Base-by-base conservation (phyloP, 2,329 filamentous ascomycete species). In the Calonectria pseudoturangicola region DNA sequence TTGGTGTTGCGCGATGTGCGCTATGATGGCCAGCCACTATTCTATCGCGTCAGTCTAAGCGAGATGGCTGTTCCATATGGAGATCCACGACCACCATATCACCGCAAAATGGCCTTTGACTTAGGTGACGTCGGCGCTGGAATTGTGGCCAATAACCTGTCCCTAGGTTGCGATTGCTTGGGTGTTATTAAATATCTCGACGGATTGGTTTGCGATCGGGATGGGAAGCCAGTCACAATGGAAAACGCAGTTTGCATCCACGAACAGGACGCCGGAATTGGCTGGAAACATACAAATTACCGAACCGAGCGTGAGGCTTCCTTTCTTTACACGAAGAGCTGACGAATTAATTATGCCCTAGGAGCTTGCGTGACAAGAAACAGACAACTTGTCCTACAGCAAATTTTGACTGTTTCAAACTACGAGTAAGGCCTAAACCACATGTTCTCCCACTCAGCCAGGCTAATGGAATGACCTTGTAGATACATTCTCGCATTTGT, bases 81-180 rank as follows among this genome's bases (percentile, higher is more conserved):
- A 58, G 68, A 70, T 10, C 68, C 68, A 16, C 50, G 68, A 18
- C 15, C 62, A 2, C 68, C 68, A 1, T 70, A 66, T 18, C 62
- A 70, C 16, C 62, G 62, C 41, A 70, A 70, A 54, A 66, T 89
- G 16, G 92, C 92, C 0, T 93, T 94, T 75, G 92, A 94, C 75
- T 89, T 93, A 62, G 92, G 92, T 5, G 91, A 93, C 71, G 91
- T 89, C 28, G 92, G 92, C 9, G 89, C 90, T 6, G 92, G 92
- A 2, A 87, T 90, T 73, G 91, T 88, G 71, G 90, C 91, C 25
- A 94, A 94, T 81, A 92, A 93, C 73, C 86, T 94, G 2, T 84
- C 86, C 8, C 85, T 93, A 2, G 91, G 92, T 13, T 93, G 92
- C 73, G 91, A 93, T 78, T 91, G 92, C 76, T 86, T 94, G 0